Evolutionary conservation across 2,329 filamentous ascomycete species (phyloP).

Genomic region (Pseudogymnoascus sp.): DNA sequence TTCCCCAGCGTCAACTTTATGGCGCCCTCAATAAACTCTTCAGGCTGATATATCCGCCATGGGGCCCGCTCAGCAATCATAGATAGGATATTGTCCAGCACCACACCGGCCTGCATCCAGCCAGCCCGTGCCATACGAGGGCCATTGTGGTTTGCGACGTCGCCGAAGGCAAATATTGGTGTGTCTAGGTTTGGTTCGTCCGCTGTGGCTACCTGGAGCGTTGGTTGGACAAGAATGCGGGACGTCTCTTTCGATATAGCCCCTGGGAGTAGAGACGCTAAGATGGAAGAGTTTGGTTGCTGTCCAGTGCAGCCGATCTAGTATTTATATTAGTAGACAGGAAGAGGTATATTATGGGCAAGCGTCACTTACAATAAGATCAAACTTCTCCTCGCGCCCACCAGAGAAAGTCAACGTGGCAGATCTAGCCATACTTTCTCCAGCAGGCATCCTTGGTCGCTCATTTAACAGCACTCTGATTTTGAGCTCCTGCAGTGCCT

Average conservation of each 20-base stretch:
- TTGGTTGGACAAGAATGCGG: conserved; percentile 35
- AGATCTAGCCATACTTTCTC: conserved; percentile 14
- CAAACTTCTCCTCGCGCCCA: conserved; percentile 29
- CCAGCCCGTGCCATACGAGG: conserved; percentile 39
- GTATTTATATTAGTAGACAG: conserved; percentile 11
- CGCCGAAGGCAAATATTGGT: conserved; percentile 44
- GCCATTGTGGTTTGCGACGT: conserved; percentile 40
- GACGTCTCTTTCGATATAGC: conserved; percentile 27
- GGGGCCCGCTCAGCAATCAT: conserved; percentile 30
- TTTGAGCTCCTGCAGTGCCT: conserved; percentile 30
- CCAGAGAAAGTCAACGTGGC: conserved; percentile 27
- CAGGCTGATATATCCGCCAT: conserved; percentile 25
- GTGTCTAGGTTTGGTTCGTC: conserved; percentile 17
- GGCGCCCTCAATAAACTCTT: conserved; percentile 28
- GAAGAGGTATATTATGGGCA: conserved; percentile 7
- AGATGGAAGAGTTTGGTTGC: conserved; percentile 35
- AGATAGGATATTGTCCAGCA: conserved; percentile 38
- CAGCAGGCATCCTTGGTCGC: conserved; percentile 18
- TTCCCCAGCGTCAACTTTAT: conserved; percentile 35
- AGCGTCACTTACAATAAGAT: conserved; percentile 32
- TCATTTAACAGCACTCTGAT: conserved; percentile 35
- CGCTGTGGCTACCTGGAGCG: conserved; percentile 37
- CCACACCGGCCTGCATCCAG: conserved; percentile 37
- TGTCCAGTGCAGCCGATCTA: conserved; percentile 43
- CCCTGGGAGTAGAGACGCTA: conserved; percentile 26